Conservation (phyloP, 306 rosid genomes). For the Cicer bijugum region DNA sequence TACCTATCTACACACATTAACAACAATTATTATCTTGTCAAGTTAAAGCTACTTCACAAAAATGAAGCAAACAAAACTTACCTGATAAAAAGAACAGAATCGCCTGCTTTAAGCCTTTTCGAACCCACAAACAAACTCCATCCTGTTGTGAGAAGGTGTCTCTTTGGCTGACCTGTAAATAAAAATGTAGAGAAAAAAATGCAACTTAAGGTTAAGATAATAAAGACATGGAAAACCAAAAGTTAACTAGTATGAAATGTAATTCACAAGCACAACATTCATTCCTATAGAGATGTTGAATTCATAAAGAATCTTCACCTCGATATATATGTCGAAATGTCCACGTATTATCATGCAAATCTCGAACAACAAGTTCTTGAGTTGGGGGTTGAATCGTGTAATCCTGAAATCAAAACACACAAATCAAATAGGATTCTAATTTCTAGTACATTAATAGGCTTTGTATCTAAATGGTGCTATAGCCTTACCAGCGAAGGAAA, state of each 20-base stretch:
- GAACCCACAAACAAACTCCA: constrained; percentile 93
- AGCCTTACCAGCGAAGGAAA: constrained; percentile 79
- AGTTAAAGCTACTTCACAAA: background rate
- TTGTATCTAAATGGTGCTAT: background rate
- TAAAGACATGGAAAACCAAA: background rate
- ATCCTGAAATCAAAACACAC: constrained; percentile 58
- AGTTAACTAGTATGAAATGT: background rate
- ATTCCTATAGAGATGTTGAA: constrained; percentile 1
- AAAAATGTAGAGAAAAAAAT: constrained; percentile 6
- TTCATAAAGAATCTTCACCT: constrained; percentile 56
- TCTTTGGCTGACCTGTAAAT: constrained; percentile 86
- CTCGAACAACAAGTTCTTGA: constrained; percentile 87
- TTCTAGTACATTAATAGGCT: background rate
- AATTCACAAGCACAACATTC: constrained; percentile 8
- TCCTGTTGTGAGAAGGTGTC: constrained; percentile 98
- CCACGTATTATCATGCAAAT: constrained; percentile 90
- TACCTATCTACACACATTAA: background rate
- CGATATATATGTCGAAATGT: constrained; percentile 93
- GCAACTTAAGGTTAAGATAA: background rate
- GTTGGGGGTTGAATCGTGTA: constrained; percentile 89
- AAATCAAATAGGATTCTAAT: constrained; percentile 13
- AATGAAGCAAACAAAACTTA: constrained; percentile 40
- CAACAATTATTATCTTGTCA: background rate
- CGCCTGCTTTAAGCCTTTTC: constrained; percentile 92
- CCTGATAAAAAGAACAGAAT: constrained; percentile 95